Evolutionary conservation across 2,329 filamentous ascomycete genomes (phyloP).

Genomic region (Penicillium expansum): DNA sequence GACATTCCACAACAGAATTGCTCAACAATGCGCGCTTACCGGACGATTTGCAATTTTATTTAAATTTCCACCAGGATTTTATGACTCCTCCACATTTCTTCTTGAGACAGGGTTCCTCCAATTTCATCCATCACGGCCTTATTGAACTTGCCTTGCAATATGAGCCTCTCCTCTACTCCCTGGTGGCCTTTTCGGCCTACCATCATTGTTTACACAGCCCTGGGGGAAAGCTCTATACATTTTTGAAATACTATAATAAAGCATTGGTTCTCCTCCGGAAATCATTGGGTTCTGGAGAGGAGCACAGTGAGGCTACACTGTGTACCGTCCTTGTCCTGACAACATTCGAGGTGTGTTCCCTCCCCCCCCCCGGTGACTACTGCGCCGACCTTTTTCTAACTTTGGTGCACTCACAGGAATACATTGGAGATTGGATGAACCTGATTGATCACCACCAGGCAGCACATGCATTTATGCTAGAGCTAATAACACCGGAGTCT

Average conservation of each 20-base stretch:
- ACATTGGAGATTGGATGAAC: slow-evolving; percentile 92
- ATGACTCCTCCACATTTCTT: slow-evolving; percentile 82
- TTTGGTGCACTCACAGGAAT: slow-evolving; percentile 62
- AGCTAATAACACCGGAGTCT: slow-evolving; percentile 73
- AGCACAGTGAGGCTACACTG: slow-evolving; percentile 70
- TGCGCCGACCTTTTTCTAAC: not conserved
- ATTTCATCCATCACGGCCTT: slow-evolving; percentile 72
- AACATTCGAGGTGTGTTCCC: slow-evolving; percentile 74
- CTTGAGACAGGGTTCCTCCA: slow-evolving; percentile 65
- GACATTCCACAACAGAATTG: slow-evolving; percentile 27
- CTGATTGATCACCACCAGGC: slow-evolving; percentile 89
- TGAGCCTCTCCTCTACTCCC: slow-evolving; percentile 78
- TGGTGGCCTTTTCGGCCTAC: slow-evolving; percentile 87
- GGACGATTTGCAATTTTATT: slow-evolving; percentile 71
- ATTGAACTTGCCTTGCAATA: slow-evolving; percentile 70
- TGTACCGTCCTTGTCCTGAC: slow-evolving; percentile 88
- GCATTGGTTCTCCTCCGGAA: slow-evolving; percentile 74
- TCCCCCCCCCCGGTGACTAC: not conserved
- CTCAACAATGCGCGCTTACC: slow-evolving; percentile 40
- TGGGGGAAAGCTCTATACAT: slow-evolving; percentile 72
- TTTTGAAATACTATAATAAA: slow-evolving; percentile 85
- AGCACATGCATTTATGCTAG: slow-evolving; percentile 74
- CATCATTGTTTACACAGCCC: slow-evolving; percentile 71
- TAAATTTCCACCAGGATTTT: slow-evolving; percentile 74
- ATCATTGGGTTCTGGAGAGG: slow-evolving; percentile 67